Conservation (phyloP, 2,329 filamentous ascomycete species). For the Alternaria brassicae region DNA sequence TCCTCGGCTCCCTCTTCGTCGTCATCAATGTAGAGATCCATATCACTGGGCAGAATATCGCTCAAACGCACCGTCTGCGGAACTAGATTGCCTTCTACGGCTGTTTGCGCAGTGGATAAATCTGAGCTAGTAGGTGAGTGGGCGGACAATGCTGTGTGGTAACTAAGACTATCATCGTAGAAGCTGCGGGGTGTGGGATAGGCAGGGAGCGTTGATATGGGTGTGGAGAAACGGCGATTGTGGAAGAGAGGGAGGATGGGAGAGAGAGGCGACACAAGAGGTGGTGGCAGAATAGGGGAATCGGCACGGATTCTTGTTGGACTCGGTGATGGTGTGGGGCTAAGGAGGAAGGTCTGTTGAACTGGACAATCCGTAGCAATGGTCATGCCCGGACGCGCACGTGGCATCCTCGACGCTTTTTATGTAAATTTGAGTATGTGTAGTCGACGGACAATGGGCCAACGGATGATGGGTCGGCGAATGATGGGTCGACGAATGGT, state of each 20-base stretch:
- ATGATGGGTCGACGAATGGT: background rate
- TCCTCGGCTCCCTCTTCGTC: background rate
- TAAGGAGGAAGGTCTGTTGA: conserved; percentile 10
- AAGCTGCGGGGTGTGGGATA: background rate
- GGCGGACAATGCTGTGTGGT: background rate
- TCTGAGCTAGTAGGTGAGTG: background rate
- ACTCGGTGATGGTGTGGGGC: background rate
- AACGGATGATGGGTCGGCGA: background rate
- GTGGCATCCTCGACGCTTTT: background rate
- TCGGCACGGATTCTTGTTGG: background rate
- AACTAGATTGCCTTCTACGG: background rate
- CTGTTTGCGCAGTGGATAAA: background rate
- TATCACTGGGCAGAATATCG: conserved; percentile 10
- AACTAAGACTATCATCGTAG: background rate
- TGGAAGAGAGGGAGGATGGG: background rate
- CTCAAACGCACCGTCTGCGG: background rate
- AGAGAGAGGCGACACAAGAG: background rate
- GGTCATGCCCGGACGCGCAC: background rate
- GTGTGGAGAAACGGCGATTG: background rate
- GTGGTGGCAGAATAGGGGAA: conserved; percentile 1
- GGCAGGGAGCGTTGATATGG: background rate
- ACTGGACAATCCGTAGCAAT: background rate
- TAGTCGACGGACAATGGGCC: background rate
- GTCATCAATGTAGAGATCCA: background rate
- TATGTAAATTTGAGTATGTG: too few relatives aligned